Evolutionary conservation across 331 rosid genomes (phyloP).

Genomic region (Erythrophleum ivorense): DNA sequence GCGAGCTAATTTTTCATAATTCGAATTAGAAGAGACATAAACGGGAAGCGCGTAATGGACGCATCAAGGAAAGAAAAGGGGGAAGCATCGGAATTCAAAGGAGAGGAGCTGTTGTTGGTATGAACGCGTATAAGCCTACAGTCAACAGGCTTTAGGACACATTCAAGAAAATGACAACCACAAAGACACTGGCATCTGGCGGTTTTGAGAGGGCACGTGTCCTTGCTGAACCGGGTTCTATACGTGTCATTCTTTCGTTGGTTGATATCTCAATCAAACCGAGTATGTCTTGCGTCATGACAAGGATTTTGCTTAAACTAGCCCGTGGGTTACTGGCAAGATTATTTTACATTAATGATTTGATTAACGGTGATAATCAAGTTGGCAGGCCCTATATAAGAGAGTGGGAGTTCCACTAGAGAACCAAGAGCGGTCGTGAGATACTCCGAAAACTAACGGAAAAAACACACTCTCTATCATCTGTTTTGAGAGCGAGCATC

Average conservation of each 20-base stretch:
- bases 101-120: background rate
- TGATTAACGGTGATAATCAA: slow-evolving; percentile 32
- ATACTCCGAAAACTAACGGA: slow-evolving; percentile 12
- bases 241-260: slow-evolving; percentile 35
- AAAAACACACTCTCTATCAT: too few species aligned
- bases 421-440: slow-evolving; percentile 67
- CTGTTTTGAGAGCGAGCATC: background rate
- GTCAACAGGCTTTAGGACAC: background rate
- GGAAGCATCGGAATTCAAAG: background rate
- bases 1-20: too few species aligned
- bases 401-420: background rate
- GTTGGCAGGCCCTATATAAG: slow-evolving; percentile 48
- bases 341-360: slow-evolving; percentile 30
- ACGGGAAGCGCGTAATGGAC: too few species aligned
- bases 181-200: slow-evolving; percentile 41
- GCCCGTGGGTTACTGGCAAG: slow-evolving; percentile 28
- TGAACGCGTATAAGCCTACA: background rate
- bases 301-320: slow-evolving; percentile 6
- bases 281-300: slow-evolving; percentile 37
- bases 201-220: slow-evolving; percentile 46
- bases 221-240: background rate
- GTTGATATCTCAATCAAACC: background rate
- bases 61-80: background rate
- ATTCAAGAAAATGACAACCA: slow-evolving; percentile 1
- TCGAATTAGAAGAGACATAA: too few species aligned